Evolutionary conservation across 2,329 filamentous ascomycete genomes (phyloP), one percentile per base, ranked within the genome.

Genomic region (Gliomastix tumulicola): DNA sequence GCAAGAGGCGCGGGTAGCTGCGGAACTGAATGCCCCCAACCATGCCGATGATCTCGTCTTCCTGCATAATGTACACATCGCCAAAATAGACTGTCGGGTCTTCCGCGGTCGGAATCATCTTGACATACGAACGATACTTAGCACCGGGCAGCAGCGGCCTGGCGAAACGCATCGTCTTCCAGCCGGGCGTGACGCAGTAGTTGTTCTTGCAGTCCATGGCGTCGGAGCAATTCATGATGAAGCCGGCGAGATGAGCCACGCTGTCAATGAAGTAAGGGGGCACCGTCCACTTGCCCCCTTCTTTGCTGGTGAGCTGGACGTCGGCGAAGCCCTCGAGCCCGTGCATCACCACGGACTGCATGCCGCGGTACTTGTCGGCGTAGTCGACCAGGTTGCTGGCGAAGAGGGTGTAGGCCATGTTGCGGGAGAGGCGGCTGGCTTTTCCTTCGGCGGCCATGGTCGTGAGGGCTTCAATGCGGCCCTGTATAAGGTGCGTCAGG

Each of bases 401-500:
- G 47, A 77, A 76, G 2, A 77, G 71, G 62, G 88, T 89, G 71
- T 92, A 92, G 5, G 51, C 27, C 27, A 56, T 45, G 13, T 39
- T 36, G 12, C 41, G 42, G 5, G 48, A 46, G 32, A 55, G 32
- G 7, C 41, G 41, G 22, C 48, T 45, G 2, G 43, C 45, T 16
- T 47, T 34, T 6, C 50, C 49, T 6, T 45, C 23, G 2, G 45
- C 35, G 7, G 47, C 42, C 8, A 46, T 36, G 3, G 35, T 21
- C 15, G 70, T 63, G 4, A 82, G 68, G 19, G 66, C 59, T 16
- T 79, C 66, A 37, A 82, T 69, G 38, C 79, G 74, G 17, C 68
- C 69, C 49, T 78, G 75, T 52, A 90, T 77, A 23, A 88, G 67
- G 52, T 88, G 81, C 28, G 70, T 62, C 38, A 66, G 66, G 21